phyloP scores from a whole-genome alignment of 2,329 filamentous ascomycete genomes.

The Ophiosphaerella narmari region DNA sequence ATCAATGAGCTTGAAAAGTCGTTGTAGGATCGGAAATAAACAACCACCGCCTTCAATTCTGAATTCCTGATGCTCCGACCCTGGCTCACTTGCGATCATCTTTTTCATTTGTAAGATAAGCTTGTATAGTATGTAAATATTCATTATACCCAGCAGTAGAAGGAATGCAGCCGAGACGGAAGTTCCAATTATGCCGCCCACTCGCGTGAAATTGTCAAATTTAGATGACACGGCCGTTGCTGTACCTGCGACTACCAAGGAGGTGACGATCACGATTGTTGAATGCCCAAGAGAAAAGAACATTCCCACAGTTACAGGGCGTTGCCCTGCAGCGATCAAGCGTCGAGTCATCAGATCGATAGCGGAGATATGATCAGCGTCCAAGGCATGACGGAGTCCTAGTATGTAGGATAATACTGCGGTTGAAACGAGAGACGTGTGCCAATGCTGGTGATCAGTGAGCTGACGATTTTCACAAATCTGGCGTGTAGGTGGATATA shows the following conservation, averaged over 20 bases:
- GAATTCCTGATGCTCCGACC: constrained; percentile 59
- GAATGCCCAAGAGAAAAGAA: constrained; percentile 95
- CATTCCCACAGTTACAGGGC: constrained; percentile 88
- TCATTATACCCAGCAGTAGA: constrained; percentile 79
- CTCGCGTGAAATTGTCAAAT: constrained; percentile 77
- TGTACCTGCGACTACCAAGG: constrained; percentile 88
- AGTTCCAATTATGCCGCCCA: constrained; percentile 89
- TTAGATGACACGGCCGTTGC: constrained; percentile 78
- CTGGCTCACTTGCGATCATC: constrained; percentile 59
- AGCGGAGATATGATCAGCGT: constrained; percentile 91
- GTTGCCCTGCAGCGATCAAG: constrained; percentile 81
- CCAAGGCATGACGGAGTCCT: constrained; percentile 90
- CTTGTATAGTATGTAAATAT: constrained; percentile 82
- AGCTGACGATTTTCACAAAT: background rate
- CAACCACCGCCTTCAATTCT: constrained; percentile 78
- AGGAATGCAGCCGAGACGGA: constrained; percentile 83
- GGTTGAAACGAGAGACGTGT: constrained; percentile 70
- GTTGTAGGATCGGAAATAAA: constrained; percentile 71
- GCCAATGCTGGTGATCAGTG: constrained; percentile 31
- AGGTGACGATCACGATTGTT: constrained; percentile 89
- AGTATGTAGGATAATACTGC: constrained; percentile 86
- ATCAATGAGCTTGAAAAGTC: constrained; percentile 74
- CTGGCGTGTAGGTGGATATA: constrained; percentile 33
- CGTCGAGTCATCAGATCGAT: constrained; percentile 95
- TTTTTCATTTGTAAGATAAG: constrained; percentile 70